phyloP scores from a whole-genome alignment of 371 early-diverging fungal genomes.

The Mucor plumbeus region DNA sequence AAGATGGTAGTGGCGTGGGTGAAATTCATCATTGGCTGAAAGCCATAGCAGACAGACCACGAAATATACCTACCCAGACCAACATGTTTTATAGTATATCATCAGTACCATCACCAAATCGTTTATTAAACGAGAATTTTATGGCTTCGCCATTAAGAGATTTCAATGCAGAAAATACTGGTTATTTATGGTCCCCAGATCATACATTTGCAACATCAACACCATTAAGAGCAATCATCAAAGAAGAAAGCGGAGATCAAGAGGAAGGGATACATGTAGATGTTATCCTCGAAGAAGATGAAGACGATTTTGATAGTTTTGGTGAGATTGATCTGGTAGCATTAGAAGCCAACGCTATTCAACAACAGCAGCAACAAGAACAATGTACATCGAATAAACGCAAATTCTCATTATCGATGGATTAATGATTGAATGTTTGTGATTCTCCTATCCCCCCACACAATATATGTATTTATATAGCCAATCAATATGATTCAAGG shows the following conservation, averaged over 20 bases:
- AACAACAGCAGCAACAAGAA: neutral
- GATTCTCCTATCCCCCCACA: neutral
- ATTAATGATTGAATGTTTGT: neutral
- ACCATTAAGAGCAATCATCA: slow-evolving; percentile 10
- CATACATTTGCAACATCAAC: slow-evolving; percentile 27
- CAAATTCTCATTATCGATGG: slow-evolving; percentile 3
- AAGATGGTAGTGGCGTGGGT: neutral
- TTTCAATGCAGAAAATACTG: neutral
- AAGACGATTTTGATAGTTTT: slow-evolving; percentile 23
- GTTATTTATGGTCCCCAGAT: slow-evolving; percentile 26
- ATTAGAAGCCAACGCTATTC: slow-evolving; percentile 2
- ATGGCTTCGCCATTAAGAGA: slow-evolving; percentile 16
- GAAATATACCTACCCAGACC: neutral
- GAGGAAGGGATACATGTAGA: neutral
- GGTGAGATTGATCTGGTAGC: slow-evolving; percentile 5
- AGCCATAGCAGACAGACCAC: slow-evolving; percentile 16
- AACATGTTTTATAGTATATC: slow-evolving; percentile 25
- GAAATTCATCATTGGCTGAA: slow-evolving; percentile 22
- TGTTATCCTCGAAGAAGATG: neutral
- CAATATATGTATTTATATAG: neutral
- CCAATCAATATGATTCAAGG: neutral
- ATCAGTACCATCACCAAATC: slow-evolving; percentile 24
- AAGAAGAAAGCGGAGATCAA: neutral
- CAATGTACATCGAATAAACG: neutral
- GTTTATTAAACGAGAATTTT: slow-evolving; percentile 10